Conservation (phyloP, 306 rosid genomes). For the Aeschynomene evenia region DNA sequence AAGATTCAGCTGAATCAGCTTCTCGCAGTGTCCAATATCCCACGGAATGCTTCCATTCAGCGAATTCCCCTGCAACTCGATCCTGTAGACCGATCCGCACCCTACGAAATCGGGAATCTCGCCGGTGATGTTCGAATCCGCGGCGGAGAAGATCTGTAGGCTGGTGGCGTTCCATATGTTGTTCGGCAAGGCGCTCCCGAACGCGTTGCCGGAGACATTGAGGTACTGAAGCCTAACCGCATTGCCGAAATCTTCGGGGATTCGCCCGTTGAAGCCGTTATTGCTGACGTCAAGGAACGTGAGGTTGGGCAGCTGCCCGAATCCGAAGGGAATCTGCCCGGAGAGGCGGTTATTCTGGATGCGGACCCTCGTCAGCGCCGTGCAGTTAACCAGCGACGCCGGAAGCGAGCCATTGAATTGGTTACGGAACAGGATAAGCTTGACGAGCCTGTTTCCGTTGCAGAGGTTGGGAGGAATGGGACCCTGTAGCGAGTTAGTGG, state of each 20-base stretch:
- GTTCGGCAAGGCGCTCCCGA: slow-evolving; percentile 46
- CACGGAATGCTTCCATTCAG: slow-evolving; percentile 69
- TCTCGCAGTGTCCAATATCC: slow-evolving; percentile 85
- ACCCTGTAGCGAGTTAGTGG: slow-evolving; percentile 77
- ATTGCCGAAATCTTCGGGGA: slow-evolving; percentile 69
- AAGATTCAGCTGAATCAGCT: slow-evolving; percentile 54
- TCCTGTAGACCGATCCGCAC: slow-evolving; percentile 54
- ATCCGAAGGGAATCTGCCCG: slow-evolving; percentile 66
- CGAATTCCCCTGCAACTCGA: slow-evolving; percentile 63
- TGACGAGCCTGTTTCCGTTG: slow-evolving; percentile 55
- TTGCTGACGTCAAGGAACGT: slow-evolving; percentile 70
- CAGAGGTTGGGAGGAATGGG: slow-evolving; percentile 67
- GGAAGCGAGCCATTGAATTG: slow-evolving; percentile 46
- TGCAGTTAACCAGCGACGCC: slow-evolving; percentile 48
- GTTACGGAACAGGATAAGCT: slow-evolving; percentile 68
- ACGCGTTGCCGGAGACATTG: slow-evolving; percentile 69
- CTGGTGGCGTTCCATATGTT: slow-evolving; percentile 64
- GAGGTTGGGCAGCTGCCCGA: slow-evolving; percentile 57
- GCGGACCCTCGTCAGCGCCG: slow-evolving; percentile 59
- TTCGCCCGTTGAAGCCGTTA: slow-evolving; percentile 63
- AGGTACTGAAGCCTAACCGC: slow-evolving; percentile 51
- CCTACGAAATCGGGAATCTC: slow-evolving; percentile 75
- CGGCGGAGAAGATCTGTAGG: slow-evolving; percentile 74
- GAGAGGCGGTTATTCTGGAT: slow-evolving; percentile 68
- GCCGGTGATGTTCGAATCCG: slow-evolving; percentile 51